These are phyloP conservation scores for Apophysomyces ossiformis DNA, from an alignment of 371 early-diverging fungal species.

Conservation along the genomic window DNA sequence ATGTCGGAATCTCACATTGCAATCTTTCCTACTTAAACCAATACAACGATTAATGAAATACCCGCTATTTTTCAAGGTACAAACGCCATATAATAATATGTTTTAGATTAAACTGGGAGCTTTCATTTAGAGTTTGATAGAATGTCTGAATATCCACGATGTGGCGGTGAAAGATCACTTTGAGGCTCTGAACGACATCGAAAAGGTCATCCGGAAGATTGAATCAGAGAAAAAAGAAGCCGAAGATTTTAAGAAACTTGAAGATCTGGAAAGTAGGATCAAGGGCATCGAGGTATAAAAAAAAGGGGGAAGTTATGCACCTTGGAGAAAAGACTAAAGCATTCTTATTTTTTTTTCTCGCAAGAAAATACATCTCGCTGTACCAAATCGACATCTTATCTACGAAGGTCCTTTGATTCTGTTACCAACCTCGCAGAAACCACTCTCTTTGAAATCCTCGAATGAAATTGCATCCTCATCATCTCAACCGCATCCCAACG, in stretches of 20 bases:
- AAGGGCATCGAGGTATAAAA: slow-evolving; percentile 31
- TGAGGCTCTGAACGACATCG: slow-evolving; percentile 30
- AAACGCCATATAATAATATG: background rate
- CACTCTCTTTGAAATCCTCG: slow-evolving; percentile 3
- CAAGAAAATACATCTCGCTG: slow-evolving; percentile 23
- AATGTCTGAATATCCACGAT: slow-evolving; percentile 11
- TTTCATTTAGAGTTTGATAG: slow-evolving; percentile 10
- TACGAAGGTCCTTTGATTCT: slow-evolving; percentile 39
- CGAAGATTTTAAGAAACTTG: slow-evolving; percentile 35
- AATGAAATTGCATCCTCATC: background rate
- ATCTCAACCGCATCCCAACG: slow-evolving; percentile 16
- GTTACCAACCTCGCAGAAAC: slow-evolving; percentile 21
- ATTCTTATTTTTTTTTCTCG: background rate
- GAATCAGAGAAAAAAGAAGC: slow-evolving; percentile 38
- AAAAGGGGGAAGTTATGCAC: background rate
- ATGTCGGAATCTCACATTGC: slow-evolving; percentile 39
- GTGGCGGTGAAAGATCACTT: slow-evolving; percentile 18
- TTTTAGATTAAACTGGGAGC: background rate
- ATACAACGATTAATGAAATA: slow-evolving; percentile 51
- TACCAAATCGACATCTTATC: slow-evolving; percentile 32
- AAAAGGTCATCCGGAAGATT: slow-evolving; percentile 28
- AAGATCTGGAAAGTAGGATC: slow-evolving; percentile 37
- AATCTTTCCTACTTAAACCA: slow-evolving; percentile 45
- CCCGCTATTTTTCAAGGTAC: slow-evolving; percentile 47
- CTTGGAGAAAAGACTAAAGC: background rate